These are phyloP conservation scores for Fusarium miscanthi DNA, from an alignment of 2,329 filamentous ascomycete genomes.

Conservation along the genomic window DNA sequence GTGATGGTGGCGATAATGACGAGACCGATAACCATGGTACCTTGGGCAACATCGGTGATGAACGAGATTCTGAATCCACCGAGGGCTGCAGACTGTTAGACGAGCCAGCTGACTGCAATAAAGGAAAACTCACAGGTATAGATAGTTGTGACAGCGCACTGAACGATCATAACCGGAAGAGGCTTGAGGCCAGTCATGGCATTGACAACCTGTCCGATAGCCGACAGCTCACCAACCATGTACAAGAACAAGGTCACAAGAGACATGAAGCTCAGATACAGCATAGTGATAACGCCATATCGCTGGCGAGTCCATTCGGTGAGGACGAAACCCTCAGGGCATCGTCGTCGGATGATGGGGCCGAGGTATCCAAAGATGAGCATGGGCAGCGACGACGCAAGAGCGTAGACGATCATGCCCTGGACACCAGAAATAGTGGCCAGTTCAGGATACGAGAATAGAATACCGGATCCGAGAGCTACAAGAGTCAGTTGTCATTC, in stretches of 20 bases:
- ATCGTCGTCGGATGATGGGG: conserved; percentile 81
- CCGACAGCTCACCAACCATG: conserved; percentile 87
- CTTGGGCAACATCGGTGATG: conserved; percentile 84
- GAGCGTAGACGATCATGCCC: conserved; percentile 79
- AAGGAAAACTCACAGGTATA: conserved; percentile 74
- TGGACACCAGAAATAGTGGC: conserved; percentile 83
- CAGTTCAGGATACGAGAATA: conserved; percentile 85
- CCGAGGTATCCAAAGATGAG: conserved; percentile 80
- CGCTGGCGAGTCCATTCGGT: conserved; percentile 87
- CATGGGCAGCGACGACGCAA: conserved; percentile 77
- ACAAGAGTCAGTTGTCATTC: conserved; percentile 57
- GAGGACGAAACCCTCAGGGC: conserved; percentile 84
- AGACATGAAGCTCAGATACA: conserved; percentile 82
- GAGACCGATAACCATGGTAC: conserved; percentile 78
- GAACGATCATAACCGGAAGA: conserved; percentile 79
- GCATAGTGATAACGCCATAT: conserved; percentile 74
- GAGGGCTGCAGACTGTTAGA: conserved; percentile 63
- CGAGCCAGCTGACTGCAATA: not conserved
- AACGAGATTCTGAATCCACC: conserved; percentile 88
- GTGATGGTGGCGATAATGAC: conserved; percentile 81
- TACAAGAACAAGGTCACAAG: conserved; percentile 86
- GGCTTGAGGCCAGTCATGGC: conserved; percentile 79
- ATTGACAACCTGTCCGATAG: conserved; percentile 81
- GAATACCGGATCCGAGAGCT: conserved; percentile 86
- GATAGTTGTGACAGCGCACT: conserved; percentile 81